These are phyloP conservation scores for Phytophthora pini DNA, from an alignment of 352 stramenopile species.

Conservation along the genomic window DNA sequence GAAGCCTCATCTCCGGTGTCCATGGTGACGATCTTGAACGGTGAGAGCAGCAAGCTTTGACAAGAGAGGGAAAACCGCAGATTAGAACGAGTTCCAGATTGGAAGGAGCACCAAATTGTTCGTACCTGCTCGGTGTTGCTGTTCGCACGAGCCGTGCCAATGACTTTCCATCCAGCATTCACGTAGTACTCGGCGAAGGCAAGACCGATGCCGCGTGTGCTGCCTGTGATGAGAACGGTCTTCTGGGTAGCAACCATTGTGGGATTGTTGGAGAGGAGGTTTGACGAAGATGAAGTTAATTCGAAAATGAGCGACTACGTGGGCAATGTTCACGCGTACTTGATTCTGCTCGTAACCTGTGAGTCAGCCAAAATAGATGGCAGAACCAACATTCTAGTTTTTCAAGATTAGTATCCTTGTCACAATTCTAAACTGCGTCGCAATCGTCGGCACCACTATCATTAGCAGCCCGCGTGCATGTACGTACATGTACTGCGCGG, in stretches of 20 bases:
- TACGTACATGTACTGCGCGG: too few species aligned
- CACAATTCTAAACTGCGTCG: too few species aligned
- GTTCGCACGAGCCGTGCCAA: conserved; percentile 15
- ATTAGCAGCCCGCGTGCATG: too few species aligned
- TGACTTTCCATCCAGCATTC: conserved; percentile 16
- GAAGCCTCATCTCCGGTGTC: conserved; percentile 1
- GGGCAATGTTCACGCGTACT: too few species aligned
- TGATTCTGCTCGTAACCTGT: too few species aligned
- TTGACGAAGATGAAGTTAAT: neutral
- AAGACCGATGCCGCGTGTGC: conserved; percentile 12
- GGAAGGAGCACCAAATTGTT: neutral
- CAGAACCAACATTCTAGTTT: too few species aligned
- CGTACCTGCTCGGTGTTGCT: conserved; percentile 10
- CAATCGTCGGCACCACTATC: too few species aligned
- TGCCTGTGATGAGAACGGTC: conserved; percentile 11
- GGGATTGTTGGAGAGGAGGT: neutral
- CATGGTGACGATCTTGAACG: conserved; percentile 15
- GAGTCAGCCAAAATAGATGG: too few species aligned
- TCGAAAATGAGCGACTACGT: conserved; percentile 1
- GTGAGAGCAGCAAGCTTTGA: conserved; percentile 7
- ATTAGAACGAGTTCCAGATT: neutral
- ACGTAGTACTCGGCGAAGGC: conserved; percentile 9
- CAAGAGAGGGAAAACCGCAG: neutral
- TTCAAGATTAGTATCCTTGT: too few species aligned
- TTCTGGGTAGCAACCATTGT: conserved; percentile 8